Evolutionary conservation across 2,329 filamentous ascomycete genomes (phyloP), one percentile per base, ranked within the genome.

Genomic region (Neurospora crassa): DNA sequence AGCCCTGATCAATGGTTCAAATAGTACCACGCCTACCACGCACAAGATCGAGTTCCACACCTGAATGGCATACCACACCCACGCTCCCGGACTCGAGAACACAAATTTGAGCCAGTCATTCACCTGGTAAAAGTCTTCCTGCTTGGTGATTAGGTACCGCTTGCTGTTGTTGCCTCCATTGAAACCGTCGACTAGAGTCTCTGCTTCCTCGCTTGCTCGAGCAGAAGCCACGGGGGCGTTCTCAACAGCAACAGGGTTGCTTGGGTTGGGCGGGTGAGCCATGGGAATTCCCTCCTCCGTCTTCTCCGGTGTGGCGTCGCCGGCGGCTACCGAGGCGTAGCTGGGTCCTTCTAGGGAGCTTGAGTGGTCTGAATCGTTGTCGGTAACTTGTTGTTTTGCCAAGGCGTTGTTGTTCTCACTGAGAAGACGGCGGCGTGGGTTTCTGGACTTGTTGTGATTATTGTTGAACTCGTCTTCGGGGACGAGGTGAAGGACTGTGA

Each of bases 81-180:
- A 77, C 8, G 83, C 80, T 0, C 88, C 89, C 0, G 90, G 80
- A 0, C 87, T 85, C 24, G 91, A 89, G 18, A 87, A 76, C 20
- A 94, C 76, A 77, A 96, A 96, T 76, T 90, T 90, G 73, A 95
- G 82, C 73, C 90, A 90, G 75, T 97, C 91, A 68, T 89, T 90
- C 0, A 89, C 84, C 76, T 95, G 92, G 77, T 97, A 97, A 8
- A 94, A 81, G 78, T 97, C 93, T 74, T 96, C 90, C 78, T 97
- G 94, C 20, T 84, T 86, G 7, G 84, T 80, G 74, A 97, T 94
- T 78, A 90, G 92, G 81, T 94, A 96, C 71, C 85, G 85, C 29
- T 76, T 80, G 7, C 67, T 14, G 70, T 29, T 10, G 72, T 68
- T 47, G 42, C 43, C 69, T 16, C 18, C 37, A 18, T 63, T 37